These are phyloP conservation scores for Linnemannia schmuckeri DNA, from an alignment of 192 early-diverging fungal genomes.

Conservation along the genomic window DNA sequence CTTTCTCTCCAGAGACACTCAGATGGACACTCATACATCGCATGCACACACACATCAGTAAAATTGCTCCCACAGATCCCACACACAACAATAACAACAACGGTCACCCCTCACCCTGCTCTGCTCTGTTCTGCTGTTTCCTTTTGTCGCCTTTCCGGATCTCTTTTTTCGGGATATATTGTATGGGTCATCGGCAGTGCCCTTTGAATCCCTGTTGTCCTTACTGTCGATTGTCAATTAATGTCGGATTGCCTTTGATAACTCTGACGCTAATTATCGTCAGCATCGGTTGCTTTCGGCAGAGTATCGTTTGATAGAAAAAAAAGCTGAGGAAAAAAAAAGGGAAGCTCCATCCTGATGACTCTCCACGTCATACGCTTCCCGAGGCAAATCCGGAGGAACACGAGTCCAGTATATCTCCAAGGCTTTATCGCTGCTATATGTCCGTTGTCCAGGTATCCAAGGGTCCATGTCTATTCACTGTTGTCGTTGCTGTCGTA, in stretches of 20 bases:
- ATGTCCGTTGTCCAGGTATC: background rate
- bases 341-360: too few species aligned
- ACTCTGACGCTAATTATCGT: background rate
- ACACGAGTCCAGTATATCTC: too few species aligned
- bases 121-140: background rate
- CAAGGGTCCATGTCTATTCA: background rate
- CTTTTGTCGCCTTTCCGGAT: slow-evolving; percentile 6
- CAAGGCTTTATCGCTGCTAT: background rate
- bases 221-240: background rate
- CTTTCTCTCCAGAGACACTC: background rate
- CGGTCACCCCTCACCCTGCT: background rate
- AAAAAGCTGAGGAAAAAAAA: background rate
- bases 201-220: background rate
- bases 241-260: background rate
- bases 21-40: background rate
- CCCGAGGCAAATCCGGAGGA: too few species aligned
- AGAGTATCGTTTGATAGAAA: background rate
- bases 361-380: too few species aligned
- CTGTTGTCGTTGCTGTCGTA: background rate
- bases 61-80: background rate
- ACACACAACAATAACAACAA: background rate
- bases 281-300: background rate
- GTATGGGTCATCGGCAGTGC: background rate
- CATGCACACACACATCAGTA: background rate
- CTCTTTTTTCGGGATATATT: background rate